Evolutionary conservation across 208 protist genomes (phyloP), one percentile per base, ranked within the genome.

Genomic region (Acanthamoeba castellanii): DNA sequence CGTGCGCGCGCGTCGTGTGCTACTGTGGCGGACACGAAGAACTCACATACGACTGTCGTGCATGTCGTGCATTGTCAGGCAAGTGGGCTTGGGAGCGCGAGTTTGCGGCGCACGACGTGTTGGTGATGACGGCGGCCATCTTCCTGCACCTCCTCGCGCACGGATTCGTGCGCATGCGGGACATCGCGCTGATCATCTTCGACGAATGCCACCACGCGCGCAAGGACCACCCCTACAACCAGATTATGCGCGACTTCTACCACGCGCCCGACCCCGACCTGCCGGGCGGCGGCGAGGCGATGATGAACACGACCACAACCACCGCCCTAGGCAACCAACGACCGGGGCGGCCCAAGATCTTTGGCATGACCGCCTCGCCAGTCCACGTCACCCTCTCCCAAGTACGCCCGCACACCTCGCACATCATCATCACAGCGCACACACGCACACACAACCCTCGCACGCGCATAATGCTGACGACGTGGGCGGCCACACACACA

Each of bases 201-300:
- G 97, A 98, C 82, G 97, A 98, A 87, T 97, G 96, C 47, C 97
- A 98, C 95, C 97, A 98, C 94, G 95, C 96, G n/a, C 37, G 37
- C 20, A 66, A 74, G 45, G 27, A 96, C 52, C 68, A 64, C 57
- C 32, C 95, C n/a, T 57, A 95, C 32, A 95, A 95, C 32, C 50
- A 72, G 68, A 87, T 94, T 30, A 90, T 94, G 64, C 72, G 78
- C 30, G 89, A 94, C 50, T 94, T 94, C 30, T 94, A 94, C 78
- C 82, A 45, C 32, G 55, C 37, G 9, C 78, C 70, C 70, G 70
- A 78, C 37, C n/a, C 34, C 37, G 66, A 74, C 66, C 14, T 1
- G 11, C 20, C 9, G 22, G 66, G 30, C 22, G 66, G 8, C 61
- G 61, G 22, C 61, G 61, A 2, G 6, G 7, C 61, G 61, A 20